A percentile compares a stretch with the other conserved stretches of the same genome.
Conservation (phyloP, 371 early-diverging fungal genomes). For the Conidiobolus incongruus region DNA sequence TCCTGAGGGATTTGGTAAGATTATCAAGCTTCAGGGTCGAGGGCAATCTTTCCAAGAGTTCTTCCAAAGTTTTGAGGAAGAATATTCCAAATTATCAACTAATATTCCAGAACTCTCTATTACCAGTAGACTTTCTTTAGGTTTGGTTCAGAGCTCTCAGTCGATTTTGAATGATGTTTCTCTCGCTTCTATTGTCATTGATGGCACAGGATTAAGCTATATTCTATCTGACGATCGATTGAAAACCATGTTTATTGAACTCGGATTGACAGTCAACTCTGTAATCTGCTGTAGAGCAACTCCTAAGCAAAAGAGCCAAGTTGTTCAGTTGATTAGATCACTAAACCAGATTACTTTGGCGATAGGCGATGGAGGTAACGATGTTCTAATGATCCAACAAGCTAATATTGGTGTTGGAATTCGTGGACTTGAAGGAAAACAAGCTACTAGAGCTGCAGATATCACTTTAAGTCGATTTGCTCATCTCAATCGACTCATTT, state of each 20-base stretch:
- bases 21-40: slow-evolving; percentile 7
- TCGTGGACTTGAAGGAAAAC: slow-evolving; percentile 66
- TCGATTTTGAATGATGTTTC: slow-evolving; percentile 5
- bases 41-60: background rate
- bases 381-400: slow-evolving; percentile 84
- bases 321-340: slow-evolving; percentile 45
- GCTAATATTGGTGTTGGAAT: slow-evolving; percentile 75
- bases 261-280: slow-evolving; percentile 41
- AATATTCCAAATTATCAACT: background rate
- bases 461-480: slow-evolving; percentile 64
- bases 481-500: slow-evolving; percentile 35
- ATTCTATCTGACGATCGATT: slow-evolving; percentile 22
- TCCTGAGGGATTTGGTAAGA: slow-evolving; percentile 33
- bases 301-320: slow-evolving; percentile 77
- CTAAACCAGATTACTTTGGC: slow-evolving; percentile 42
- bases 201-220: slow-evolving; percentile 44
- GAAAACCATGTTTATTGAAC: slow-evolving; percentile 28
- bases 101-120: background rate
- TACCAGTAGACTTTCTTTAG: background rate
- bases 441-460: slow-evolving; percentile 60
- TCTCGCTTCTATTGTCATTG: slow-evolving; percentile 37
- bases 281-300: slow-evolving; percentile 84
- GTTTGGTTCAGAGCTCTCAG: background rate
- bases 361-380: slow-evolving; percentile 93
- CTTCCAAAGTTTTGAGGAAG: background rate